phyloP scores from a whole-genome alignment of 768 basidiomycete species.

The Tulasnella sp. region DNA sequence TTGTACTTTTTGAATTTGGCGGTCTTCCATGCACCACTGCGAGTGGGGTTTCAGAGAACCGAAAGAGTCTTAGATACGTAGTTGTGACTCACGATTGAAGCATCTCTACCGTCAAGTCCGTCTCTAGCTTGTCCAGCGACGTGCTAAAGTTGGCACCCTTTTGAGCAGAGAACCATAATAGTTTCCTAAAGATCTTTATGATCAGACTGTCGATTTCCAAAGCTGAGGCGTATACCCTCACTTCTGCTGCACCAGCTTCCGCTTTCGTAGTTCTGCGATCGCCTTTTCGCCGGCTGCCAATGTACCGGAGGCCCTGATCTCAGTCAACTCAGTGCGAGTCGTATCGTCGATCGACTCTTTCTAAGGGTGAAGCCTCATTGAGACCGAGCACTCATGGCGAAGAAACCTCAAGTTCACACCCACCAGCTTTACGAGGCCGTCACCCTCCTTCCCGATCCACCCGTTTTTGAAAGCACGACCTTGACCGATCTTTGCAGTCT shows the following conservation, averaged over 20 bases:
- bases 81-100: slow-evolving; percentile 61
- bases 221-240: slow-evolving; percentile 31
- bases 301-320: slow-evolving; percentile 62
- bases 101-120: slow-evolving; percentile 94
- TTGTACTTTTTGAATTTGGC: slow-evolving; percentile 96
- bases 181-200: slow-evolving; percentile 49
- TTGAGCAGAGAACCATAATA: slow-evolving; percentile 83
- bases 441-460: slow-evolving; percentile 89
- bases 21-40: slow-evolving; percentile 88
- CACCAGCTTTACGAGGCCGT: slow-evolving; percentile 77
- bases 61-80: neutral
- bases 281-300: slow-evolving; percentile 65
- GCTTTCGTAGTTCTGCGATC: slow-evolving; percentile 79
- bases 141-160: slow-evolving; percentile 85
- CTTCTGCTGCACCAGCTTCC: slow-evolving; percentile 82
- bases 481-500: slow-evolving; percentile 87
- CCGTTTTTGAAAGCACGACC: slow-evolving; percentile 92
- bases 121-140: slow-evolving; percentile 85
- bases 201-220: neutral
- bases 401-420: slow-evolving; percentile 24
- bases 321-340: slow-evolving; percentile 62
- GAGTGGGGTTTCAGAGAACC: neutral
- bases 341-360: slow-evolving; percentile 53
- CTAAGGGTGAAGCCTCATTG: slow-evolving; percentile 28
- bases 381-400: neutral